phyloP scores from a whole-genome alignment of 2,329 filamentous ascomycete genomes.

The Coniochaeta sp. region DNA sequence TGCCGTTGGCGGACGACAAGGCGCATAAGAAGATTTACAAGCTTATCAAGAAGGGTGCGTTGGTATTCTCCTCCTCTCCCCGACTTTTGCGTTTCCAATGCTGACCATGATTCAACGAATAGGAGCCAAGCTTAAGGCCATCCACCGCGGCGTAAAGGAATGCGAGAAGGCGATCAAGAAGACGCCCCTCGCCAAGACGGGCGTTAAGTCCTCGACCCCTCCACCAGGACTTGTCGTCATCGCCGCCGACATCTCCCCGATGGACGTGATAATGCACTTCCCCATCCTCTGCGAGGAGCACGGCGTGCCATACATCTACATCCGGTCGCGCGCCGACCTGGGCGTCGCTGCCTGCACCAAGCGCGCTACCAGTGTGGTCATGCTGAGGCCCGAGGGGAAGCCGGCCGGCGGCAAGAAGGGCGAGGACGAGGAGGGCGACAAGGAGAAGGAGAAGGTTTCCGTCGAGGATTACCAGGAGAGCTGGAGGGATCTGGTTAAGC shows the following conservation, averaged over 20 bases:
- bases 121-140: conserved; percentile 92
- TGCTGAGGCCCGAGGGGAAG: conserved; percentile 51
- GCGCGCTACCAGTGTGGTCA: conserved; percentile 91
- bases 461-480: conserved; percentile 55
- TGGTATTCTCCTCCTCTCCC: conserved; percentile 6
- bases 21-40: conserved; percentile 60
- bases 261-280: conserved; percentile 98
- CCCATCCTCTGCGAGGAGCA: conserved; percentile 98
- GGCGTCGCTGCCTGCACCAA: conserved; percentile 92
- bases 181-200: conserved; percentile 59
- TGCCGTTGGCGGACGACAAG: conserved; percentile 76
- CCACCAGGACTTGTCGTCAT: conserved; percentile 78
- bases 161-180: conserved; percentile 98
- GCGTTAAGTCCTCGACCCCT: conserved; percentile 43
- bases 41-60: conserved; percentile 52
- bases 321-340: conserved; percentile 85
- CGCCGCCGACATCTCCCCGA: conserved; percentile 93
- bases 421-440: conserved; percentile 29
- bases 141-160: conserved; percentile 98
- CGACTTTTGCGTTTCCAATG: not conserved
- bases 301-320: conserved; percentile 93
- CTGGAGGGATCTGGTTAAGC: conserved; percentile 58
- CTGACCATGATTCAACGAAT: conserved; percentile 12
- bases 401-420: conserved; percentile 39
- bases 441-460: conserved; percentile 34